A percentile compares a stretch with the other conserved stretches of the same genome.
These are phyloP conservation scores for Phytophthora niederhauseri DNA, from an alignment of 352 stramenopile species.

Conservation along the genomic window DNA sequence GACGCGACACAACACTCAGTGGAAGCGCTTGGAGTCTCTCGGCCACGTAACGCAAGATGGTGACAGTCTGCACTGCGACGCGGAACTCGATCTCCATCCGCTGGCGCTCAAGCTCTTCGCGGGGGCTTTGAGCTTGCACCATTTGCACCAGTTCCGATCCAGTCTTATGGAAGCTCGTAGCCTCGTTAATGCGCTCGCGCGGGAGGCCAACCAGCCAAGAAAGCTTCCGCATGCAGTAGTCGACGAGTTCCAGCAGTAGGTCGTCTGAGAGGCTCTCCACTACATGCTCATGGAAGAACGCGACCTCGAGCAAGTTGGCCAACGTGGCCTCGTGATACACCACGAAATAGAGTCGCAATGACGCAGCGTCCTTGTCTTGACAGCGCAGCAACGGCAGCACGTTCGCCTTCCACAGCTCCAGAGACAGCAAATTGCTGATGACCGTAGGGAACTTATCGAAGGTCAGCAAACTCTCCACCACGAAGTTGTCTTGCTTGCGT, in stretches of 20 bases:
- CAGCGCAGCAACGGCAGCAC: conserved; percentile 70
- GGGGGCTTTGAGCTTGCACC: conserved; percentile 57
- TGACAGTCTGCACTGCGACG: conserved; percentile 85
- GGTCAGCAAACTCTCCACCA: conserved; percentile 92
- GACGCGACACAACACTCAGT: conserved; percentile 86
- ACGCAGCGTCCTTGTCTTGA: conserved; percentile 57
- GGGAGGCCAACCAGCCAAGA: conserved; percentile 79
- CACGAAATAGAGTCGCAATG: conserved; percentile 93
- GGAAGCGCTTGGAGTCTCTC: conserved; percentile 91
- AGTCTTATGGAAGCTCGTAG: conserved; percentile 77
- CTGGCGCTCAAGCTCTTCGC: conserved; percentile 73
- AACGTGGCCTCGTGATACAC: conserved; percentile 92
- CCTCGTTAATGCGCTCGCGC: conserved; percentile 54
- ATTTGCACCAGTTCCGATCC: conserved; percentile 73
- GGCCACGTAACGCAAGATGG: conserved; percentile 89
- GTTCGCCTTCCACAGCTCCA: conserved; percentile 91
- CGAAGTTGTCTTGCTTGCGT: conserved; percentile 93
- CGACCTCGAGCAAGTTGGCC: conserved; percentile 89
- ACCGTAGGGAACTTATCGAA: conserved; percentile 92
- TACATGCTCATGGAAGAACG: conserved; percentile 91
- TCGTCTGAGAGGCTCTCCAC: conserved; percentile 90
- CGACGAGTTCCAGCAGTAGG: conserved; percentile 92
- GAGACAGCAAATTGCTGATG: conserved; percentile 86
- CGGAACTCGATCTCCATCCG: conserved; percentile 89
- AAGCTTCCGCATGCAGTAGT: conserved; percentile 94